A percentile compares a stretch with the other conserved stretches of the same genome.
Conservation (phyloP, 371 early-diverging fungal genomes). For the Haplosporangium sp. region DNA sequence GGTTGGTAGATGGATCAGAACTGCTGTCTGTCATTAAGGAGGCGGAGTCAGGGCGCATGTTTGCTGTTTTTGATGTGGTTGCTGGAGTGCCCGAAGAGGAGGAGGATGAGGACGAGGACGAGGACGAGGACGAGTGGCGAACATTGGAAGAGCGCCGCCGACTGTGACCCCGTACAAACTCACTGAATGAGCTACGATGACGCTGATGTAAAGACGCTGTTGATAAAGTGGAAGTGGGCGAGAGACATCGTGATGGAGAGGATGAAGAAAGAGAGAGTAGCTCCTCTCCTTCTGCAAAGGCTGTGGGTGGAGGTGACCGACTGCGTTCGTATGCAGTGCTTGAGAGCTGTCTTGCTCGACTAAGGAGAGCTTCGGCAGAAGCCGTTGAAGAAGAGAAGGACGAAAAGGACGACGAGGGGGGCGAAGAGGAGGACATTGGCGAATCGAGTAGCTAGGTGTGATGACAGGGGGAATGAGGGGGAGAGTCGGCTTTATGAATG, state of each 20-base stretch:
- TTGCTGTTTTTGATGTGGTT: background rate
- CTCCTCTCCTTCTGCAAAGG: slow-evolving; percentile 50
- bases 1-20: no score
- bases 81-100: background rate
- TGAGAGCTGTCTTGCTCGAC: slow-evolving; percentile 38
- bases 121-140: slow-evolving; percentile 4
- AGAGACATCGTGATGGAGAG: slow-evolving; percentile 19
- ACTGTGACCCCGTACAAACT: slow-evolving; percentile 19
- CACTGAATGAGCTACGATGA: slow-evolving; percentile 34
- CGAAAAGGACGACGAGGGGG: background rate
- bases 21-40: no score
- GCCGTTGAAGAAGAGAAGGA: slow-evolving; percentile 1
- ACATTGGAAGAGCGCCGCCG: slow-evolving; percentile 21
- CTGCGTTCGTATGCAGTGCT: slow-evolving; percentile 30
- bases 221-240: slow-evolving; percentile 15
- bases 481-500: no score
- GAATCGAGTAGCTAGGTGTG: no score
- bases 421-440: background rate
- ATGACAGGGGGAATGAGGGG: no score
- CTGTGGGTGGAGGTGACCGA: slow-evolving; percentile 7
- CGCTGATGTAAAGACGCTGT: slow-evolving; percentile 24
- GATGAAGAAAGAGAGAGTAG: background rate
- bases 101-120: slow-evolving; percentile 1
- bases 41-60: no score
- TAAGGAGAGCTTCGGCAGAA: slow-evolving; percentile 44